Percentiles rank a stretch among this genome's conserved stretches.
These are phyloP conservation scores for Clonostachys sp. DNA, from an alignment of 2,329 filamentous ascomycete species.

Conservation along the genomic window DNA sequence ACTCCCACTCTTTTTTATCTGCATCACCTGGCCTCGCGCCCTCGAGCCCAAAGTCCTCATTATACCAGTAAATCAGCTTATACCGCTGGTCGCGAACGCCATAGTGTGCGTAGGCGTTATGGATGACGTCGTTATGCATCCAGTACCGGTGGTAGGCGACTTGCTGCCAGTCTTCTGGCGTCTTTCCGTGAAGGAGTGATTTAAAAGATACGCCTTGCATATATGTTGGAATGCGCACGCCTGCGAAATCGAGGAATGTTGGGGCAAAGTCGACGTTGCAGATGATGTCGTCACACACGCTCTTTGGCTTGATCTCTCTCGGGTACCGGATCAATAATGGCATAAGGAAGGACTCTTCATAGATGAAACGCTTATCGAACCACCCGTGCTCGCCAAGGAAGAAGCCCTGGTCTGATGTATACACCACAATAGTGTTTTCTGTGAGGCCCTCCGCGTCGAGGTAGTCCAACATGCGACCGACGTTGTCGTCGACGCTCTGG, in stretches of 20 bases:
- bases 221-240: constrained; percentile 33
- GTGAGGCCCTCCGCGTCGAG: constrained; percentile 33
- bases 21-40: constrained; percentile 33
- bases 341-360: constrained; percentile 54
- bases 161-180: constrained; percentile 40
- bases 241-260: constrained; percentile 41
- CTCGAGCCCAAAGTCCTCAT: constrained; percentile 37
- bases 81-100: constrained; percentile 45
- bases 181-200: constrained; percentile 23
- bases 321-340: constrained; percentile 45
- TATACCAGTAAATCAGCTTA: constrained; percentile 54
- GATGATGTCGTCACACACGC: constrained; percentile 40
- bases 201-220: constrained; percentile 47
- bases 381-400: constrained; percentile 53
- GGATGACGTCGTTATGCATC: constrained; percentile 48
- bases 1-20: constrained; percentile 45
- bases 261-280: constrained; percentile 51
- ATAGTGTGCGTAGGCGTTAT: constrained; percentile 46
- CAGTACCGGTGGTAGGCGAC: constrained; percentile 51
- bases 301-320: constrained; percentile 25
- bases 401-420: constrained; percentile 50
- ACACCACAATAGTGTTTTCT: constrained; percentile 45
- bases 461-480: constrained; percentile 40
- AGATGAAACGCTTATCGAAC: constrained; percentile 56
- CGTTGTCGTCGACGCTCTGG: constrained; percentile 46